These are phyloP conservation scores for Acarospora socialis DNA, from an alignment of 2,329 filamentous ascomycete genomes.

Conservation along the genomic window DNA sequence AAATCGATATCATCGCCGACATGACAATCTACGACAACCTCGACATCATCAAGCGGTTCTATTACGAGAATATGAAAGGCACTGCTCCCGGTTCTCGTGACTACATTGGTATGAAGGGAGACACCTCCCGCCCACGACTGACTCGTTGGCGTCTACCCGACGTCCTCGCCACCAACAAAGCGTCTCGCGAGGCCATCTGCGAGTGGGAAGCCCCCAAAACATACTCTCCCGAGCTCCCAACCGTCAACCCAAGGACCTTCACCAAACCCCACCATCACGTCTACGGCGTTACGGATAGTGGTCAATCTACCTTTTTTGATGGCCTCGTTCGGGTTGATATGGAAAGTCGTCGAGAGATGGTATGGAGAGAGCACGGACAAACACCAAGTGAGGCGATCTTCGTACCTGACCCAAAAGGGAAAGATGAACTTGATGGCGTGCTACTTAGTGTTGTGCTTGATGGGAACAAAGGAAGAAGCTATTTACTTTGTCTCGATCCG, in stretches of 20 bases:
- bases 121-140: slow-evolving; percentile 3
- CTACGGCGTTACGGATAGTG: slow-evolving; percentile 23
- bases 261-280: slow-evolving; percentile 25
- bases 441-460: slow-evolving; percentile 45
- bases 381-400: slow-evolving; percentile 32
- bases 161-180: no score
- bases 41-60: slow-evolving; percentile 28
- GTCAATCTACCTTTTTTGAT: slow-evolving; percentile 27
- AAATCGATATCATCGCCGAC: slow-evolving; percentile 26
- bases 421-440: slow-evolving; percentile 33
- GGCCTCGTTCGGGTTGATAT: slow-evolving; percentile 29
- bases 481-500: slow-evolving; percentile 52
- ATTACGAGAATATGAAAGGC: slow-evolving; percentile 23
- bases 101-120: slow-evolving; percentile 5
- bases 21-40: slow-evolving; percentile 24
- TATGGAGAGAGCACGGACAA: slow-evolving; percentile 26
- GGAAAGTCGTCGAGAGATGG: slow-evolving; percentile 17
- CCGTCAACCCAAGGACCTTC: slow-evolving; percentile 24
- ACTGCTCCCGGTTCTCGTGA: slow-evolving; percentile 5
- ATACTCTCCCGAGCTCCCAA: slow-evolving; percentile 21
- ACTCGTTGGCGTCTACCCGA: slow-evolving; percentile 5
- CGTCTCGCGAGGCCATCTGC: background rate
- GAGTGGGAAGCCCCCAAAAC: background rate
- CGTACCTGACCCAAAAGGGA: slow-evolving; percentile 23
- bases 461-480: slow-evolving; percentile 43